Evolutionary conservation across 106 monocot species (phyloP), one percentile per base, ranked within the genome.

Genomic region (Allium cepa): DNA sequence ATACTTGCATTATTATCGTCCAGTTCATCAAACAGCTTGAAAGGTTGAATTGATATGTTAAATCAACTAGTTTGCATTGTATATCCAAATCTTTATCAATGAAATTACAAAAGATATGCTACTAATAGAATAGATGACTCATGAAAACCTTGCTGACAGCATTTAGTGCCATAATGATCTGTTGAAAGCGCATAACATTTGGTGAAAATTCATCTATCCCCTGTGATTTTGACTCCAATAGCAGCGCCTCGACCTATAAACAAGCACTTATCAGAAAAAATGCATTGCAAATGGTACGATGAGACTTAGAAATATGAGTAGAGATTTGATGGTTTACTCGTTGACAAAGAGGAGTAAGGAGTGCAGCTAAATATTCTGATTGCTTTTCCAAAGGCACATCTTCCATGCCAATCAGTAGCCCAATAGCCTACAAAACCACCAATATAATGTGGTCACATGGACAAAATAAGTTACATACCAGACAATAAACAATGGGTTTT

Each of bases 381-480:
- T 97, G 96, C 59, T 89, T 97, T 69, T 92, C 88, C 66, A 50
- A 76, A 50, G 82, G 66, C 17, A 97, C 74, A 64, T 89, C 96
- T 72, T 97, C 96, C 88, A 92, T 84, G 50, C 96, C 96, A 71
- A 97, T 88, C 84, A 97, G 72, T 11, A 97, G 72, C 26, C 96
- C 96, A 76, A 97, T 87, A 16, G 92, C 96, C 96, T 97, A 47
- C 10, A 53, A 53, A 51, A 28, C 51, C 22, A 62, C 7, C 11
- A 0, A 63, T 48, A 50, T 15, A 17, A n/a, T 50, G 53, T 56
- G 10, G 27, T 26, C 9, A 47, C 46, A 47, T 16, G 46, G 56
- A 45, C 55, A 62, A 48, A 49, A 26, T n/a, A 60, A 17, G 11
- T 13, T 61, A 51, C 8, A 70, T 4, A 48, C 13, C 15, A 53